Evolutionary conservation across 2,329 filamentous ascomycete genomes (phyloP).

Genomic region (Fusarium sp.): DNA sequence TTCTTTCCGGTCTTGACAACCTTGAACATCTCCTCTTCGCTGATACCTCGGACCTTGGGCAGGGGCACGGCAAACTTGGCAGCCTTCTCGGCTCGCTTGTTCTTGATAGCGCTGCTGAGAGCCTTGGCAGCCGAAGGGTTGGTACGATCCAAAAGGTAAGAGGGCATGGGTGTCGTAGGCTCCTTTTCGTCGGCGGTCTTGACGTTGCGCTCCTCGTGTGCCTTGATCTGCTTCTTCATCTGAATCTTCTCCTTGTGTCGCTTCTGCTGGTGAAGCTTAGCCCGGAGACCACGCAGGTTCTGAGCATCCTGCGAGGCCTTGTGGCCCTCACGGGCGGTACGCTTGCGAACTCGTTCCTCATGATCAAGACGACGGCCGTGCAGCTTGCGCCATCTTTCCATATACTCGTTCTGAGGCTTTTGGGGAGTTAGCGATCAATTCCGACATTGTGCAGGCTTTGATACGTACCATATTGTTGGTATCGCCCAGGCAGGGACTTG

Average conservation of each 20-base stretch:
- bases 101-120: conserved; percentile 88
- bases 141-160: conserved; percentile 91
- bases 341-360: conserved; percentile 91
- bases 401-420: conserved; percentile 83
- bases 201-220: conserved; percentile 95
- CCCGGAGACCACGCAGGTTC: conserved; percentile 89
- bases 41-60: conserved; percentile 91
- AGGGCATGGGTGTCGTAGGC: conserved; percentile 82
- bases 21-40: conserved; percentile 98
- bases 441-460: neutral
- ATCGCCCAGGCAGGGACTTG: conserved; percentile 41
- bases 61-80: conserved; percentile 92
- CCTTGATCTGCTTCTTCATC: conserved; percentile 94
- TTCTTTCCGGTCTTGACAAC: conserved; percentile 97
- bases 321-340: conserved; percentile 87
- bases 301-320: conserved; percentile 90
- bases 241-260: conserved; percentile 98
- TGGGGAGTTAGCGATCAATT: conserved; percentile 33
- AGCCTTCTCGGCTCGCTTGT: conserved; percentile 93
- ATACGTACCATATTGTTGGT: conserved; percentile 50
- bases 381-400: conserved; percentile 76
- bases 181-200: conserved; percentile 87
- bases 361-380: conserved; percentile 73
- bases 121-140: conserved; percentile 72
- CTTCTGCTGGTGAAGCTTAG: conserved; percentile 94